Percentiles rank a stretch among this genome's conserved stretches.
Conservation (phyloP, 371 early-diverging fungal genomes). For the Rhizopus sp. region DNA sequence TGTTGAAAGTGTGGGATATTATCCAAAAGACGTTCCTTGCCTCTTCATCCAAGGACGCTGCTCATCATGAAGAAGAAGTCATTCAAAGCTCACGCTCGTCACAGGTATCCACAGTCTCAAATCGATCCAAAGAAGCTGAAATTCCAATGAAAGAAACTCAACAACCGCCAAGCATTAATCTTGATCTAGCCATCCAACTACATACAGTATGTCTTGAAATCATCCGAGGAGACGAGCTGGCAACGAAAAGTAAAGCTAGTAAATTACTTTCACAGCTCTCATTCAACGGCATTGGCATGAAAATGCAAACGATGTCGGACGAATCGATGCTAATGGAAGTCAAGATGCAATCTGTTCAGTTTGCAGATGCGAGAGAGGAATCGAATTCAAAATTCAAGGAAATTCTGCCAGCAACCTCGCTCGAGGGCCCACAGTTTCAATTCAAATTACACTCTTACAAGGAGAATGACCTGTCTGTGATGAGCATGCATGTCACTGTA, state of each 20-base stretch:
- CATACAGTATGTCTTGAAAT: slow-evolving; percentile 44
- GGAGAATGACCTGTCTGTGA: slow-evolving; percentile 22
- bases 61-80: neutral
- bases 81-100: neutral
- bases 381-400: slow-evolving; percentile 81
- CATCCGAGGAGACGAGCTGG: slow-evolving; percentile 57
- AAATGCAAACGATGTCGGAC: slow-evolving; percentile 65
- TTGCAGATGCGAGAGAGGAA: slow-evolving; percentile 78
- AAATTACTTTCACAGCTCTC: slow-evolving; percentile 54
- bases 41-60: neutral
- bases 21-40: slow-evolving; percentile 62
- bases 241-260: slow-evolving; percentile 12
- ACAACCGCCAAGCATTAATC: slow-evolving; percentile 1
- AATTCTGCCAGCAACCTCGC: slow-evolving; percentile 70
- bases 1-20: slow-evolving; percentile 64
- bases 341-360: slow-evolving; percentile 69
- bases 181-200: slow-evolving; percentile 29
- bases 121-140: neutral
- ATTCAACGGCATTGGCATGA: slow-evolving; percentile 57
- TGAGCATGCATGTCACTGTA: slow-evolving; percentile 67
- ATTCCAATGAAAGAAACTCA: neutral
- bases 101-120: neutral
- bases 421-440: slow-evolving; percentile 74
- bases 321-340: slow-evolving; percentile 75
- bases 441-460: slow-evolving; percentile 39